Percentiles rank a stretch among this genome's conserved stretches.
Evolutionary conservation across 116 monocot species (phyloP).

Genomic region (Posidonia oceanica): DNA sequence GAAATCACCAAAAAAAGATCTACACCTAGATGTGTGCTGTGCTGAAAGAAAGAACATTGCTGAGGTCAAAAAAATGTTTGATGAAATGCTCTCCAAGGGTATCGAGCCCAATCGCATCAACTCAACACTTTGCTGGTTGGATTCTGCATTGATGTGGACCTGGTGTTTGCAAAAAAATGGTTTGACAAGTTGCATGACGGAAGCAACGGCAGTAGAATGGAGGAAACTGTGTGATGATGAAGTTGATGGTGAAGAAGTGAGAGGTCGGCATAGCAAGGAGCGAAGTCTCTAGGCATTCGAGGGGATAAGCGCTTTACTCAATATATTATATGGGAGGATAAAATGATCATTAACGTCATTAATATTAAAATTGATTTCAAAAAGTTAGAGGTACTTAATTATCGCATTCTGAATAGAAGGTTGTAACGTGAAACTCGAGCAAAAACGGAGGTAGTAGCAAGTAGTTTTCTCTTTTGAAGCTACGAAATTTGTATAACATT

Average conservation of each 20-base stretch:
- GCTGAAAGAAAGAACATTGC: slow-evolving; percentile 20
- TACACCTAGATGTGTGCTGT: slow-evolving; percentile 34
- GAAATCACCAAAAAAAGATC: slow-evolving; percentile 18
- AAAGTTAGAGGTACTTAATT: no score
- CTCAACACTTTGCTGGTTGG: slow-evolving; percentile 38
- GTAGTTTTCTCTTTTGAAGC: no score
- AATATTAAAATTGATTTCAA: no score
- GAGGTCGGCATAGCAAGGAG: slow-evolving; percentile 31
- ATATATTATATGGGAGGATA: no score
- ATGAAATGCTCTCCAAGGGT: slow-evolving; percentile 33
- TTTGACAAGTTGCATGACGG: slow-evolving; percentile 27
- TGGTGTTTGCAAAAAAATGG: slow-evolving; percentile 23
- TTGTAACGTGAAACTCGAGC: no score
- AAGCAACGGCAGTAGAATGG: slow-evolving; percentile 8
- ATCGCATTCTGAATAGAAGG: no score
- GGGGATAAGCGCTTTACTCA: no score
- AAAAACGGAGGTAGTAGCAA: no score
- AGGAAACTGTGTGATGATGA: slow-evolving; percentile 27
- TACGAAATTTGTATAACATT: no score
- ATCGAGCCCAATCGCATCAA: slow-evolving; percentile 28
- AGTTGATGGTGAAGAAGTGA: slow-evolving; percentile 47
- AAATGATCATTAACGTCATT: no score
- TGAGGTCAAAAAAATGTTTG: slow-evolving; percentile 48
- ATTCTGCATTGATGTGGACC: slow-evolving; percentile 47
- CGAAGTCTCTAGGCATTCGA: slow-evolving; percentile 5